Conservation (phyloP, 2,329 filamentous ascomycete species). For the Stachybotrys chartarum region DNA sequence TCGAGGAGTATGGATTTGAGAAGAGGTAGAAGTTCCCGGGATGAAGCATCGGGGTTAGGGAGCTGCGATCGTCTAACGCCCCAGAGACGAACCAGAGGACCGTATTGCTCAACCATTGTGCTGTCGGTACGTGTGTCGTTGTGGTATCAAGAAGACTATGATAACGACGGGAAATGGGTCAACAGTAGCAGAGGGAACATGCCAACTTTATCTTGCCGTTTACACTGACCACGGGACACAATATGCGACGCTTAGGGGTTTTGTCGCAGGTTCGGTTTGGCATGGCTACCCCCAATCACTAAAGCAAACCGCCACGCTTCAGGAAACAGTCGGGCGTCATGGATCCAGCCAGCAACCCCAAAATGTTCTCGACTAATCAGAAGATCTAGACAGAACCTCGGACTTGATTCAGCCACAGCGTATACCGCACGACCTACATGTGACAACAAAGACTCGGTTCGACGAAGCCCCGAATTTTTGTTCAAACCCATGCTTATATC, state of each 20-base stretch:
- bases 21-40: constrained; percentile 41
- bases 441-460: not conserved
- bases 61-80: constrained; percentile 42
- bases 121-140: not conserved
- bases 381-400: not conserved
- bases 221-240: not conserved
- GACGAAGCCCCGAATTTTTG: not conserved
- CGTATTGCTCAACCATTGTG: constrained; percentile 18
- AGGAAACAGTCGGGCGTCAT: not conserved
- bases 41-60: constrained; percentile 29
- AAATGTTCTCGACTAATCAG: not conserved
- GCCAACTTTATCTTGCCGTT: not conserved
- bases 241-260: not conserved
- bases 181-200: not conserved
- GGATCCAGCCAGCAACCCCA: not conserved
- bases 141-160: not conserved
- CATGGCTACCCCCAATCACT: not conserved
- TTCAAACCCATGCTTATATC: not conserved
- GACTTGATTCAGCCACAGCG: not conserved
- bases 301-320: not conserved
- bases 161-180: not conserved
- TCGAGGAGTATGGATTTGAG: constrained; percentile 48
- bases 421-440: no score
- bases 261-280: not conserved
- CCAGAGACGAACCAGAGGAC: constrained; percentile 46